phyloP scores from a whole-genome alignment of 192 early-diverging fungal species.

The Coemansia sp. region DNA sequence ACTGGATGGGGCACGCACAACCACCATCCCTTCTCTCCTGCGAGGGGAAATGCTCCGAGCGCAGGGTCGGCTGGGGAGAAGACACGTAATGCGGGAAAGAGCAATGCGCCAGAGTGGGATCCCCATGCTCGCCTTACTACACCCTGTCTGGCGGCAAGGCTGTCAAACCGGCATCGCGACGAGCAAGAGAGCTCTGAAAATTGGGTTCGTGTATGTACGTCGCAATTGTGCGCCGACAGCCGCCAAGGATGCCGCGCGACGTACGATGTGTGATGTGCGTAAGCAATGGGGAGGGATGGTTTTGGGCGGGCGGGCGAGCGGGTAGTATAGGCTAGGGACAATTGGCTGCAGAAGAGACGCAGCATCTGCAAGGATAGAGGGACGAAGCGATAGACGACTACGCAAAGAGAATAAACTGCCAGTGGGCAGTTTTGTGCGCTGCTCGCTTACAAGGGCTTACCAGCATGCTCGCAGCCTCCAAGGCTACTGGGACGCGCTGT shows the following conservation, averaged over 20 bases:
- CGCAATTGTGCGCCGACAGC: slow-evolving; percentile 3
- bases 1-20: slow-evolving; percentile 2
- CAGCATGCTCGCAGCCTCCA: slow-evolving; percentile 1
- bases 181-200: neutral
- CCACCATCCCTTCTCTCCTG: neutral
- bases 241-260: neutral
- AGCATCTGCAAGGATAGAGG: neutral
- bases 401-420: neutral
- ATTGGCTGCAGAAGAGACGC: neutral
- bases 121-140: slow-evolving; percentile 2
- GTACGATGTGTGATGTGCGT: neutral
- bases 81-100: neutral
- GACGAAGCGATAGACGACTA: neutral
- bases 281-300: neutral
- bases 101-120: neutral
- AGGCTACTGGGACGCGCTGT: neutral
- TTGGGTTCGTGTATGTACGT: neutral
- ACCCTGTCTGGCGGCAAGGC: slow-evolving; percentile 9
- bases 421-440: neutral
- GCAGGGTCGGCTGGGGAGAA: slow-evolving; percentile 2
- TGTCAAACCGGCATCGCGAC: neutral
- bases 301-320: slow-evolving; percentile 2
- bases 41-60: neutral
- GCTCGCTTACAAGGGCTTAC: slow-evolving; percentile 2
- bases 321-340: neutral